These are phyloP conservation scores for Tetracladium setigerum DNA, from an alignment of 495 filamentous ascomycete species.

Conservation along the genomic window DNA sequence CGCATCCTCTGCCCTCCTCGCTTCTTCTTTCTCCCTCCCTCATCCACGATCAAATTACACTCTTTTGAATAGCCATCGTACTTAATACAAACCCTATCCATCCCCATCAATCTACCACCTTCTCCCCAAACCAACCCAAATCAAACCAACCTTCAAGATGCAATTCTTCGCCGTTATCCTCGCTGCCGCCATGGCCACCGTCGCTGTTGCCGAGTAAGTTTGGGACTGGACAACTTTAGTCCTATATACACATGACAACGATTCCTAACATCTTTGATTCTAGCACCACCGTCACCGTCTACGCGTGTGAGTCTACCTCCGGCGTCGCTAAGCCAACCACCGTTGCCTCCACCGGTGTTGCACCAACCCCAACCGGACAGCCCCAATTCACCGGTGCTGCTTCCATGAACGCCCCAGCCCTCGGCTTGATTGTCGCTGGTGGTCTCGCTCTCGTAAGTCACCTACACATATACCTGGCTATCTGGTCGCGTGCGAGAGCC, in stretches of 20 bases:
- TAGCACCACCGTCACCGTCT: slow-evolving; percentile 20
- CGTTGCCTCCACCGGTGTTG: slow-evolving; percentile 18
- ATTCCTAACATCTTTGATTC: slow-evolving; percentile 8
- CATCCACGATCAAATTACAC: slow-evolving; percentile 22
- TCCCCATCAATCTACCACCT: slow-evolving; percentile 6
- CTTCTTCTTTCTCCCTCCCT: slow-evolving; percentile 8
- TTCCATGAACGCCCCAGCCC: slow-evolving; percentile 17
- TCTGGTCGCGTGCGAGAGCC: neutral
- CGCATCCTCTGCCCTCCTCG: neutral
- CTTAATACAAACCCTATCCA: slow-evolving; percentile 1
- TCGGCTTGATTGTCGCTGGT: slow-evolving; percentile 20
- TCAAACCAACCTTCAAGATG: slow-evolving; percentile 21
- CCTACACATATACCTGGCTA: neutral
- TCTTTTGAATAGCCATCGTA: slow-evolving; percentile 13
- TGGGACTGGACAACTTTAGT: neutral
- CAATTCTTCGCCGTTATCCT: slow-evolving; percentile 20
- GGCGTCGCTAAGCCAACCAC: slow-evolving; percentile 10
- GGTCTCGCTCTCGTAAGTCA: slow-evolving; percentile 21
- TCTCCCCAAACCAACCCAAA: slow-evolving; percentile 2
- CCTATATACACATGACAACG: neutral
- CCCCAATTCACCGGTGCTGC: slow-evolving; percentile 19
- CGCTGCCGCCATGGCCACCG: slow-evolving; percentile 18
- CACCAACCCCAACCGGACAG: slow-evolving; percentile 12
- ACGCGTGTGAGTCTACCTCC: slow-evolving; percentile 11
- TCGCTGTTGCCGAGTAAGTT: slow-evolving; percentile 15